Conservation (phyloP, 1,139 yeast species). For the Meyerozyma carpophila region DNA sequence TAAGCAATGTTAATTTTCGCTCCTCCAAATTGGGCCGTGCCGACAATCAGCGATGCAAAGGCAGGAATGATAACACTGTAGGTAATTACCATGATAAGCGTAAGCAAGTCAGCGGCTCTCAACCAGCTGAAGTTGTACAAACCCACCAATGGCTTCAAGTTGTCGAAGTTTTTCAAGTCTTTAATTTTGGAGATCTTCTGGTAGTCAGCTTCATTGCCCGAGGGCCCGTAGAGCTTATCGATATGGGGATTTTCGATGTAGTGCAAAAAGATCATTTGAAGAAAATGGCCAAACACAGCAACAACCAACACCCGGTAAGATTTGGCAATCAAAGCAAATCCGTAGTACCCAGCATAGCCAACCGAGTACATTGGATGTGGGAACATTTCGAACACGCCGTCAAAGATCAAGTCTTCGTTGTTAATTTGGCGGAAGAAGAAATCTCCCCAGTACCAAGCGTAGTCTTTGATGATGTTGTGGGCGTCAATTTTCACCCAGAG, state of each 20-base stretch:
- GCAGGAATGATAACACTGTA: conserved; percentile 43
- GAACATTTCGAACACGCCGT: conserved; percentile 87
- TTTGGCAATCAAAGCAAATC: conserved; percentile 73
- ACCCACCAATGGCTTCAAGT: conserved; percentile 57
- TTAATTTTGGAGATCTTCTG: conserved; percentile 33
- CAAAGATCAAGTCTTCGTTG: conserved; percentile 74
- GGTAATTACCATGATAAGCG: conserved; percentile 43
- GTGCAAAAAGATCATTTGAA: conserved; percentile 74
- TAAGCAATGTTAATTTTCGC: conserved; percentile 7
- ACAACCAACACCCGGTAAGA: conserved; percentile 68
- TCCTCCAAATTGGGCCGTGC: conserved; percentile 12
- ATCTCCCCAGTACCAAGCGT: conserved; percentile 97
- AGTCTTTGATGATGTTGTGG: conserved; percentile 83
- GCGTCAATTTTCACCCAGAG: conserved; percentile 88
- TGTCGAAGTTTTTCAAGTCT: conserved; percentile 41
- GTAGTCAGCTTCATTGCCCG: conserved; percentile 33
- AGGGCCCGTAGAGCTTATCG: conserved; percentile 66
- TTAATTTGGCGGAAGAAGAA: conserved; percentile 77
- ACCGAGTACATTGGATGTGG: conserved; percentile 95
- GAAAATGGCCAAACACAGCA: conserved; percentile 71
- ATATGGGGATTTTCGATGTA: conserved; percentile 85
- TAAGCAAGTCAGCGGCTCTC: conserved; percentile 61
- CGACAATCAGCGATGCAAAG: conserved; percentile 24
- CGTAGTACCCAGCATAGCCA: conserved; percentile 86
- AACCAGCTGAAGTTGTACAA: conserved; percentile 61